Conservation (phyloP, 306 rosid species). For the Morella rubra region DNA sequence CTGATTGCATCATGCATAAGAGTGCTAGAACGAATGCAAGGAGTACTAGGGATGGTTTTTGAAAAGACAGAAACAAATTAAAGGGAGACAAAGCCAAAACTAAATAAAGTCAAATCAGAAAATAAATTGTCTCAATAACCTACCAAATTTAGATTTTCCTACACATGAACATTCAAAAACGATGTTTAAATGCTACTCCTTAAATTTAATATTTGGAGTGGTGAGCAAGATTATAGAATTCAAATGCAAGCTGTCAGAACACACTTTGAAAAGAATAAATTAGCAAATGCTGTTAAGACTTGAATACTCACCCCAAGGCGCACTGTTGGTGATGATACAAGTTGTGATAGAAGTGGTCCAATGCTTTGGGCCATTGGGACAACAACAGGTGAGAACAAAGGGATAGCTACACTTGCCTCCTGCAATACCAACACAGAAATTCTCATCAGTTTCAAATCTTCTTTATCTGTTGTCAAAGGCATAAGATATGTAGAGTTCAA, state of each 20-base stretch:
- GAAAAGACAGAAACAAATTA: not conserved
- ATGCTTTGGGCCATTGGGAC: constrained; percentile 91
- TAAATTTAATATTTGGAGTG: not conserved
- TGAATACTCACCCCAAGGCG: constrained; percentile 83
- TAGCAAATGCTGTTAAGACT: constrained; percentile 12
- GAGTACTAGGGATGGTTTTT: not conserved
- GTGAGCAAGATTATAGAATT: not conserved
- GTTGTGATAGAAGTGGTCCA: constrained; percentile 90
- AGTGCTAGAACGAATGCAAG: not conserved
- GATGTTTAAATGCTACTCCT: not conserved
- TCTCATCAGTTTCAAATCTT: constrained; percentile 15
- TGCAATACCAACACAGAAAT: constrained; percentile 34
- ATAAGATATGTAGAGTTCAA: not conserved
- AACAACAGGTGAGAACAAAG: constrained; percentile 91
- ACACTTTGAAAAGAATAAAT: not conserved
- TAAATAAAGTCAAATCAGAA: not conserved
- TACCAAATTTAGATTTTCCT: not conserved
- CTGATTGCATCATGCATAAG: not conserved
- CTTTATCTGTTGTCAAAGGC: not conserved
- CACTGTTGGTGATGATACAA: constrained; percentile 83
- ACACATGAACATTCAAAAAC: not conserved
- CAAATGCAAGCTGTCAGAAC: not conserved
- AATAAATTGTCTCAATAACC: not conserved
- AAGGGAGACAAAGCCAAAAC: not conserved
- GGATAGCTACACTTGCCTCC: constrained; percentile 94